Conservation (phyloP, 2,329 filamentous ascomycete species). For the Penicillium sp. region DNA sequence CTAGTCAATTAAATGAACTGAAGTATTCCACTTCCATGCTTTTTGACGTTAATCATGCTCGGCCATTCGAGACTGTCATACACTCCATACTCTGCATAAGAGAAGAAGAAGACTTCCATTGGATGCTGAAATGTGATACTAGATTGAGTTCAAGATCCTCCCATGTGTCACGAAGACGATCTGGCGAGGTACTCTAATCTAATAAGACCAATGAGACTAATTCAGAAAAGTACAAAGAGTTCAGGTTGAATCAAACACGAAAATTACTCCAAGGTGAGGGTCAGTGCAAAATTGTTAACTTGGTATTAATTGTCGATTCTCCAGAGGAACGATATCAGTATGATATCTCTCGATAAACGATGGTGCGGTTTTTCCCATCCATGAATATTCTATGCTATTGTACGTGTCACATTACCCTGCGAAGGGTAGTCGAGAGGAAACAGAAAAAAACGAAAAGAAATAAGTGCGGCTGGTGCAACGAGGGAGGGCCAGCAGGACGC, state of each 20-base stretch:
- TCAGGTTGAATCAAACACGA: background rate
- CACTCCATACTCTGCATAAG: background rate
- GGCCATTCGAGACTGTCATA: background rate
- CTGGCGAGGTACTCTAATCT: background rate
- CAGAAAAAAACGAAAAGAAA: constrained; percentile 12
- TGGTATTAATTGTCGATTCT: constrained; percentile 11
- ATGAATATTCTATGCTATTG: constrained; percentile 24
- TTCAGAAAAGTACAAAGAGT: background rate
- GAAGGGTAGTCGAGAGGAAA: constrained; percentile 12
- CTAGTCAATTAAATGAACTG: background rate
- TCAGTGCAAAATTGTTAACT: constrained; percentile 2
- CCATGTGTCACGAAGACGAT: background rate
- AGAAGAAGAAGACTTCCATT: background rate
- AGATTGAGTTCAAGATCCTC: constrained; percentile 3
- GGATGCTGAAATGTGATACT: background rate
- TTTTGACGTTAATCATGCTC: background rate
- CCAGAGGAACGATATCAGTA: constrained; percentile 9
- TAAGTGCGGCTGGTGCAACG: constrained; percentile 19
- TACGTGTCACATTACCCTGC: constrained; percentile 24
- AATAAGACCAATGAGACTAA: background rate
- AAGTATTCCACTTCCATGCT: too few relatives aligned
- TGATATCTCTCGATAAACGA: constrained; percentile 17
- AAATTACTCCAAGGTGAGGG: background rate
- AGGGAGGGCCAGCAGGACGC: constrained; percentile 17
- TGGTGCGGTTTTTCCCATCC: constrained; percentile 22